Conservation (phyloP, 148 eudicot genomes). For the Tetragonia tetragonoides region DNA sequence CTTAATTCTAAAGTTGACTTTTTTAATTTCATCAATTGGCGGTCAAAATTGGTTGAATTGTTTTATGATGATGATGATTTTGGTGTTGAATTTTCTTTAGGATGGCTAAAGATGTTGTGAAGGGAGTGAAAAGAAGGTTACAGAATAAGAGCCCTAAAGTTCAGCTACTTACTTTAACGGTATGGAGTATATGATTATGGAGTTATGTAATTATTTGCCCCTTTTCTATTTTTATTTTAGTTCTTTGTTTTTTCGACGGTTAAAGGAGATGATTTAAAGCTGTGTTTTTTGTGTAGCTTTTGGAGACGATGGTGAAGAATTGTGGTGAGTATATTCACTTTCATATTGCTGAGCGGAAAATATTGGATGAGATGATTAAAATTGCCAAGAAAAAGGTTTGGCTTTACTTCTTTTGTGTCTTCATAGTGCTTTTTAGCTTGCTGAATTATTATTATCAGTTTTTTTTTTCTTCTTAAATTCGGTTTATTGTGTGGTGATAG, state of each 20-base stretch:
- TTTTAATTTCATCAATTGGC: background rate
- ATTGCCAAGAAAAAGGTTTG: conserved; percentile 84
- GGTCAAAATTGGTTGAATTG: background rate
- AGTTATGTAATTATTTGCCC: background rate
- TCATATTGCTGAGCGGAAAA: conserved; percentile 68
- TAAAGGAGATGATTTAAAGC: background rate
- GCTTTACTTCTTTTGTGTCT: background rate
- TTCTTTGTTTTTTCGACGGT: background rate
- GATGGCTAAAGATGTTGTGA: conserved; percentile 84
- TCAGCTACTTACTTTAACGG: conserved; percentile 91
- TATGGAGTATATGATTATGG: conserved; percentile 18
- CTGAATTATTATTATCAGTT: background rate
- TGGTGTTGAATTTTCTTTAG: conserved; percentile 27
- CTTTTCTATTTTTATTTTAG: background rate
- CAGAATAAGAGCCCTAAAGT: conserved; percentile 86
- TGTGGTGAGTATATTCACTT: conserved; percentile 86
- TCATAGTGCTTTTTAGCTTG: background rate
- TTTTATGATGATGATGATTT: background rate
- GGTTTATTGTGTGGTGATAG: background rate
- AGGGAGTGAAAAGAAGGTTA: conserved; percentile 80
- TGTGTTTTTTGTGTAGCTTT: conserved; percentile 43
- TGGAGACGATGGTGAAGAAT: conserved; percentile 98
- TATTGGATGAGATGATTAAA: conserved; percentile 84
- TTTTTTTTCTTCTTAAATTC: background rate
- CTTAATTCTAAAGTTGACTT: background rate